These are phyloP conservation scores for Ettlia oleoabundans DNA, from an alignment of 139 green algal species.

Conservation along the genomic window DNA sequence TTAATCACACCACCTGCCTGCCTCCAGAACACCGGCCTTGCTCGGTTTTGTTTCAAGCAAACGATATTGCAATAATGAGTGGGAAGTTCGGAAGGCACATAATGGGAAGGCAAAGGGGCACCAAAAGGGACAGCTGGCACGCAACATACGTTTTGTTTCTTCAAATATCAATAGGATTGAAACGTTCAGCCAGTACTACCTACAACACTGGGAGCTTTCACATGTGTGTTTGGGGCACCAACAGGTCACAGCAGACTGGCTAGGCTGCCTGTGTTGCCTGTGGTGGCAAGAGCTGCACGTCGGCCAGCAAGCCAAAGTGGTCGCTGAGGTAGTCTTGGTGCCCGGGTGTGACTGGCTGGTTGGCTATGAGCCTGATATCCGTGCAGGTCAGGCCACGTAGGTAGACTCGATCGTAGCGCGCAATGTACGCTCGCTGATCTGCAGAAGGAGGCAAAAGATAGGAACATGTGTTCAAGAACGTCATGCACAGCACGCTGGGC, in stretches of 20 bases:
- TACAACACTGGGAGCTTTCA: too few relatives aligned
- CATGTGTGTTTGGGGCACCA: too few relatives aligned
- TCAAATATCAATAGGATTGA: too few relatives aligned
- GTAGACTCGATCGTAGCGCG: constrained; percentile 17
- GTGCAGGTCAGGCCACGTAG: not conserved
- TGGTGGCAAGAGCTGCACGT: not conserved
- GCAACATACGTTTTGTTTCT: too few relatives aligned
- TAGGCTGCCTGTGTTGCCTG: not conserved
- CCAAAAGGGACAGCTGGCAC: too few relatives aligned
- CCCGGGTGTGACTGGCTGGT: not conserved
- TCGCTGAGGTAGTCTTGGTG: constrained; percentile 10
- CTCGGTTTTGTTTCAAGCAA: not conserved
- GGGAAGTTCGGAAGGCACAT: too few relatives aligned
- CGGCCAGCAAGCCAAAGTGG: constrained; percentile 25
- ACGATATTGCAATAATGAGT: too few relatives aligned
- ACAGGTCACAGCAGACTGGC: too few relatives aligned
- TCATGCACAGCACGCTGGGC: too few relatives aligned
- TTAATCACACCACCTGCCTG: not conserved
- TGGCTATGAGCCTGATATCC: not conserved
- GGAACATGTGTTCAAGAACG: not conserved
- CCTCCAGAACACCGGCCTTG: not conserved
- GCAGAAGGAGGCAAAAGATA: not conserved
- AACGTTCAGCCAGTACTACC: too few relatives aligned
- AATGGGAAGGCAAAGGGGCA: too few relatives aligned
- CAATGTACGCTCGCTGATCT: constrained; percentile 2